Evolutionary conservation across 306 rosid species (phyloP).

Genomic region (Pachyrhizus erosus): DNA sequence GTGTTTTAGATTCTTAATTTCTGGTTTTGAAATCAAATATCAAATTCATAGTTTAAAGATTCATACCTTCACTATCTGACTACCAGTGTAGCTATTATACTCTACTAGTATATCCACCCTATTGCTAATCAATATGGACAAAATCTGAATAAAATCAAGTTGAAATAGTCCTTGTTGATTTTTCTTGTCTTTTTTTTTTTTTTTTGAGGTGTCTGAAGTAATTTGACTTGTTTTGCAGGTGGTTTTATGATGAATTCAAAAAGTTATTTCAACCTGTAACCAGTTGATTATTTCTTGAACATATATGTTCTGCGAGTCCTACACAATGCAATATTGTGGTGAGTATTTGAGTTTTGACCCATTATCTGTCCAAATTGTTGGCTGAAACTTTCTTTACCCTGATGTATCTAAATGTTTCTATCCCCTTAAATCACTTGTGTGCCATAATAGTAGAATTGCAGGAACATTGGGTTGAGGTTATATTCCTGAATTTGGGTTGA

Average conservation of each 20-base stretch:
- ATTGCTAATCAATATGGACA: slow-evolving; percentile 9
- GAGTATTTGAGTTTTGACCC: slow-evolving; percentile 43
- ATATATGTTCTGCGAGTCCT: slow-evolving; percentile 26
- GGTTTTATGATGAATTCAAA: slow-evolving; percentile 78
- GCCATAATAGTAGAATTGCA: background rate
- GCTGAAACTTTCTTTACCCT: background rate
- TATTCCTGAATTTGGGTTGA: slow-evolving; percentile 1
- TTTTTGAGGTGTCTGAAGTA: slow-evolving; percentile 4
- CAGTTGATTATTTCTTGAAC: slow-evolving; percentile 49
- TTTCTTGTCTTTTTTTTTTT: background rate
- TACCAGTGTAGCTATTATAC: background rate
- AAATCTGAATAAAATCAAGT: background rate
- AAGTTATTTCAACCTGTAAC: slow-evolving; percentile 69
- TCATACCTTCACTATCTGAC: background rate
- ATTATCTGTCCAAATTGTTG: background rate
- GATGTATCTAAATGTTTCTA: slow-evolving; percentile 26
- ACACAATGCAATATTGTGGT: slow-evolving; percentile 44
- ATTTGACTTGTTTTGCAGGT: slow-evolving; percentile 58
- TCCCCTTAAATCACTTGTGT: background rate
- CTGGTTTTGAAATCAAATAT: slow-evolving; percentile 25
- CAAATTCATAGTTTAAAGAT: slow-evolving; percentile 9
- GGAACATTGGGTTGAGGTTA: background rate
- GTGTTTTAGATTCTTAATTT: slow-evolving; percentile 22
- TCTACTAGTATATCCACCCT: background rate
- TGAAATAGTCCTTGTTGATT: slow-evolving; percentile 5